phyloP scores from a whole-genome alignment of 1,284 basidiomycete genomes.

The Cutaneotrichosporon spelunceum region DNA sequence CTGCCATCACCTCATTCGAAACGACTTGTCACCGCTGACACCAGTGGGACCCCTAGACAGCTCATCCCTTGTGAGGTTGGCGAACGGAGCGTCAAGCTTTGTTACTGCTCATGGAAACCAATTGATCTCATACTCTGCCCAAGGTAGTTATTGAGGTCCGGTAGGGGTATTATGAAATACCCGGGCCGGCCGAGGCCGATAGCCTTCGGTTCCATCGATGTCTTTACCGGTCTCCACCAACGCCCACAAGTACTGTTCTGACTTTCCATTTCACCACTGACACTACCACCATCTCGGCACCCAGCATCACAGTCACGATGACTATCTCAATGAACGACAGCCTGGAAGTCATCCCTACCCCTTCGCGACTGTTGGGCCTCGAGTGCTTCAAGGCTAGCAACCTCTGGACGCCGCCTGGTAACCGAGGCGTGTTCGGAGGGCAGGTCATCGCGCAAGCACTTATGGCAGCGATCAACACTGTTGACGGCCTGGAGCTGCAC shows the following conservation, averaged over 20 bases:
- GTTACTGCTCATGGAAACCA: too few relatives aligned
- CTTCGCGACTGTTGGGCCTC: constrained; percentile 13
- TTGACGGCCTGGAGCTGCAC: constrained; percentile 62
- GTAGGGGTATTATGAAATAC: neutral
- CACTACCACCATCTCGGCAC: neutral
- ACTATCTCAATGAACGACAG: neutral
- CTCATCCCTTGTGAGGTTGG: too few relatives aligned
- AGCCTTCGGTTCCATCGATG: neutral
- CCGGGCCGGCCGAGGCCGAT: neutral
- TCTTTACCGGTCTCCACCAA: neutral
- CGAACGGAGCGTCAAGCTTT: too few relatives aligned
- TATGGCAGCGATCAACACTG: constrained; percentile 70
- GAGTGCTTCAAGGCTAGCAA: constrained; percentile 64
- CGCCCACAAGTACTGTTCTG: neutral
- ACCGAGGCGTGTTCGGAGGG: constrained; percentile 81
- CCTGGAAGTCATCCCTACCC: neutral
- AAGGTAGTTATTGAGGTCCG: too few relatives aligned
- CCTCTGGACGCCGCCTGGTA: constrained; percentile 64
- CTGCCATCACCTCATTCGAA: too few relatives aligned
- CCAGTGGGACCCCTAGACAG: too few relatives aligned
- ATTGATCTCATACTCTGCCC: too few relatives aligned
- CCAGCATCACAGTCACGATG: neutral
- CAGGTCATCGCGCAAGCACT: constrained; percentile 81
- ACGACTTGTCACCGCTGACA: too few relatives aligned
- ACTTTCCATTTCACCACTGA: neutral